These are phyloP conservation scores for Rhizophagus clarus DNA, from an alignment of 192 early-diverging fungal genomes.

Conservation along the genomic window DNA sequence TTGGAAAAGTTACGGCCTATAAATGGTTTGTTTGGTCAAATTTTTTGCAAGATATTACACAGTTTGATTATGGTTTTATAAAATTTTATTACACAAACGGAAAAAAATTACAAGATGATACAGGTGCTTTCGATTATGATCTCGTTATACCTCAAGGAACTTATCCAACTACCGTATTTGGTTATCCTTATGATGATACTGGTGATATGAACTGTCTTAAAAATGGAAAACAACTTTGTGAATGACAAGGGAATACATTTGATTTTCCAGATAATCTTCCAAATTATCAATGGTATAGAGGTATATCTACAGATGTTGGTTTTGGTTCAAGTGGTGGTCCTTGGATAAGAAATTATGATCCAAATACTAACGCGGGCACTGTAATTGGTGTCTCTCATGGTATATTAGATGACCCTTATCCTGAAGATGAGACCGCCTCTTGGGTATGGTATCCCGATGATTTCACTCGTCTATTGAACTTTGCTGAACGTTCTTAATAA, in stretches of 20 bases:
- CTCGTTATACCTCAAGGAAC: background rate
- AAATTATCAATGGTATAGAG: background rate
- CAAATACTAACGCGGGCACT: background rate
- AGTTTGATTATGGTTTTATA: background rate
- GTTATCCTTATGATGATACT: background rate
- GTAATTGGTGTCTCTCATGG: background rate
- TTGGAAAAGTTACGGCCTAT: background rate
- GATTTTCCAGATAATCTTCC: background rate
- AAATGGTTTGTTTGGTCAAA: background rate
- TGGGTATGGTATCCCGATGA: background rate
- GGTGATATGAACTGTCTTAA: background rate
- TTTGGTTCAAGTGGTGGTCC: background rate
- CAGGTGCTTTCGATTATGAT: background rate
- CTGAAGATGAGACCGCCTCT: background rate
- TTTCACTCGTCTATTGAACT: background rate
- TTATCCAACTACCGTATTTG: background rate
- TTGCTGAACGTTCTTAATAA: background rate
- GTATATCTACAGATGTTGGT: slow-evolving; percentile 4
- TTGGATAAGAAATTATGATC: slow-evolving; percentile 5
- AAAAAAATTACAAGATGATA: slow-evolving; percentile 6
- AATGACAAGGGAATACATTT: background rate
- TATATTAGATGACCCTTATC: background rate
- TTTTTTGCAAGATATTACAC: background rate
- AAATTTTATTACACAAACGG: background rate
- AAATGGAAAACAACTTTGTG: background rate